These are phyloP conservation scores for Lipomyces mesembrius DNA, from an alignment of 805 yeast genomes.

Conservation along the genomic window DNA sequence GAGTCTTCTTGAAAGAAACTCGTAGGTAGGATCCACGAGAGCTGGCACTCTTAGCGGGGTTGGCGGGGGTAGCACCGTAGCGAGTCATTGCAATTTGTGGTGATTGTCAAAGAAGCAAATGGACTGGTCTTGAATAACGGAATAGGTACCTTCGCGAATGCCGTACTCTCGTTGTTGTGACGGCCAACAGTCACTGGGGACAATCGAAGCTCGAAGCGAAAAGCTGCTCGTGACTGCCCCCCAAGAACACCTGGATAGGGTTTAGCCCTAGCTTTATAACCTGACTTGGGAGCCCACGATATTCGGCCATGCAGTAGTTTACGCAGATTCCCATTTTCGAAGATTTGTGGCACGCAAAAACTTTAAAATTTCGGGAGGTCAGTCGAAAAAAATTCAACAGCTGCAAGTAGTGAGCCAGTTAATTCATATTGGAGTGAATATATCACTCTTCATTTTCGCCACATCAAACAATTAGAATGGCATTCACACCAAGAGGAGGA, in stretches of 20 bases:
- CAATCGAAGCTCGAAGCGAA: too few species aligned
- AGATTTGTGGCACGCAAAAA: not conserved
- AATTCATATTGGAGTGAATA: not conserved
- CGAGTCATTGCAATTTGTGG: constrained; percentile 73
- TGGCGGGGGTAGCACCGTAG: constrained; percentile 98
- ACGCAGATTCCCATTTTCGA: not conserved
- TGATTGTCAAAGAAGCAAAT: not conserved
- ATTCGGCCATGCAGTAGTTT: not conserved
- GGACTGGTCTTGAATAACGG: not conserved
- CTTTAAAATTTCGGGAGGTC: not conserved
- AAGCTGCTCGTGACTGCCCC: not conserved
- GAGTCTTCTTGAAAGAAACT: constrained; percentile 99
- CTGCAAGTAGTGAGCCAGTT: not conserved
- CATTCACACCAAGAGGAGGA: constrained; percentile 65
- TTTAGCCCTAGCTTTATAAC: not conserved
- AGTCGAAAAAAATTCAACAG: not conserved
- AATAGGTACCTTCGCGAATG: not conserved
- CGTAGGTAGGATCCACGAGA: constrained; percentile 99
- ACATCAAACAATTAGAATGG: constrained; percentile 55
- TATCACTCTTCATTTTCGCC: not conserved
- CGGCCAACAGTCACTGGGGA: too few species aligned
- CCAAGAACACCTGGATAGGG: not conserved
- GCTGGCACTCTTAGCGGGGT: constrained; percentile 99
- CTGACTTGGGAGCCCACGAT: not conserved
- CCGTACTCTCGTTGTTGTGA: not conserved